These are phyloP conservation scores for Mycena capillaripes DNA, from an alignment of 768 basidiomycete species.

Conservation along the genomic window DNA sequence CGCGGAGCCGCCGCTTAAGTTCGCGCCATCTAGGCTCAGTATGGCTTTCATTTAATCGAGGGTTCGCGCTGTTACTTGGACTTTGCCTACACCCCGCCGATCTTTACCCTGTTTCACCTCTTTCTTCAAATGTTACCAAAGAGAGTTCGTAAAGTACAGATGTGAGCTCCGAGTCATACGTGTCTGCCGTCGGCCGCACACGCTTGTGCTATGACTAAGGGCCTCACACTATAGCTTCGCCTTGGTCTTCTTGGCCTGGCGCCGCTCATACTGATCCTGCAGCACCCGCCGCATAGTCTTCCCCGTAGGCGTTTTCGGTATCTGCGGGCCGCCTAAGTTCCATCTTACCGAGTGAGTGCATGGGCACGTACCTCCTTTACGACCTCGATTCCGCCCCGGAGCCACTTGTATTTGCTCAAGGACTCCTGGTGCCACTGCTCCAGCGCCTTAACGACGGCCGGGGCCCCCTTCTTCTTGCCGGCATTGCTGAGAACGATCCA, in stretches of 20 bases:
- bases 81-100: conserved; percentile 3
- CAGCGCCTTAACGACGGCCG: conserved; percentile 58
- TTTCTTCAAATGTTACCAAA: conserved; percentile 8
- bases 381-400: conserved; percentile 79
- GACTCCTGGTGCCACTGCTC: conserved; percentile 73
- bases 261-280: conserved; percentile 68
- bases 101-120: conserved; percentile 2
- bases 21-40: conserved; percentile 20
- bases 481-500: conserved; percentile 78
- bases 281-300: conserved; percentile 76
- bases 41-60: neutral
- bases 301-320: conserved; percentile 82
- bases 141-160: neutral
- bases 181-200: too few species aligned
- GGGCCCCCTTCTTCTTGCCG: conserved; percentile 65
- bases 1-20: too few species aligned
- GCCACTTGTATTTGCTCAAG: conserved; percentile 83
- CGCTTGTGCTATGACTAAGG: too few species aligned
- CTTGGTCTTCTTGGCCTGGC: conserved; percentile 30
- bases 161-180: neutral
- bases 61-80: neutral
- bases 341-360: conserved; percentile 7
- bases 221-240: conserved; percentile 45
- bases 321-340: conserved; percentile 52
- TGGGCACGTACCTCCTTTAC: conserved; percentile 64